These are phyloP conservation scores for Colletotrichum somersetense DNA, from an alignment of 2,329 filamentous ascomycete species.

Conservation along the genomic window DNA sequence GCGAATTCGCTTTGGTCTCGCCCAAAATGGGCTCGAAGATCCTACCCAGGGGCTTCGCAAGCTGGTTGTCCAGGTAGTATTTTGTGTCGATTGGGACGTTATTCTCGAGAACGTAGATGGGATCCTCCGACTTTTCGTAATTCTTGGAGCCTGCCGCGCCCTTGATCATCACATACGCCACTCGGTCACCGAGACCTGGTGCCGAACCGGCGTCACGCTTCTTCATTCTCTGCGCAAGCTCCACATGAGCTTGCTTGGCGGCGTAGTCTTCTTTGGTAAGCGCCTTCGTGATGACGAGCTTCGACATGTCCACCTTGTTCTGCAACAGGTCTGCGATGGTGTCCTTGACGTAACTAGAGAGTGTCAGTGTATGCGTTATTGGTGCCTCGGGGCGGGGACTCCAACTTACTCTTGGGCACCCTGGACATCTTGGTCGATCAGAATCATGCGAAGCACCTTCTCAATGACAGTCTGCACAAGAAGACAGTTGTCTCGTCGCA, in stretches of 20 bases:
- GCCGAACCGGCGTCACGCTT: conserved; percentile 97
- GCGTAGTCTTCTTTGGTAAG: conserved; percentile 91
- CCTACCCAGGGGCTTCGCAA: conserved; percentile 91
- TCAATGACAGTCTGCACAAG: conserved; percentile 98
- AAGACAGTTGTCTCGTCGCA: conserved; percentile 94
- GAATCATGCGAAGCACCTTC: conserved; percentile 92
- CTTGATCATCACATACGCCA: conserved; percentile 98
- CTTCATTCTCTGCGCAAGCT: conserved; percentile 95
- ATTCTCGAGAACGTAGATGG: conserved; percentile 96
- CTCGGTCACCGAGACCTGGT: conserved; percentile 91
- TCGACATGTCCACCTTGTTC: conserved; percentile 99
- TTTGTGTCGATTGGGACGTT: conserved; percentile 98
- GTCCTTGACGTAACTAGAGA: conserved; percentile 87
- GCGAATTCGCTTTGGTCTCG: conserved; percentile 87
- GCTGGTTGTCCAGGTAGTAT: conserved; percentile 98
- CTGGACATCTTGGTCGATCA: conserved; percentile 91
- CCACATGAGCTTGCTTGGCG: conserved; percentile 94
- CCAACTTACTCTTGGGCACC: conserved; percentile 89
- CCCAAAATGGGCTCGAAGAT: conserved; percentile 99
- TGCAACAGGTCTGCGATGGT: conserved; percentile 95
- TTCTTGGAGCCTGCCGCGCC: conserved; percentile 91
- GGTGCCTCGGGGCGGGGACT: conserved; percentile 24
- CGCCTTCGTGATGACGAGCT: conserved; percentile 98
- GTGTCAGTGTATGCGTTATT: conserved; percentile 40
- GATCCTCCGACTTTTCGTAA: conserved; percentile 97